Percentiles rank a stretch among this genome's conserved stretches.
Conservation (phyloP, 1,284 basidiomycete species). For the Trametes versicolor region DNA sequence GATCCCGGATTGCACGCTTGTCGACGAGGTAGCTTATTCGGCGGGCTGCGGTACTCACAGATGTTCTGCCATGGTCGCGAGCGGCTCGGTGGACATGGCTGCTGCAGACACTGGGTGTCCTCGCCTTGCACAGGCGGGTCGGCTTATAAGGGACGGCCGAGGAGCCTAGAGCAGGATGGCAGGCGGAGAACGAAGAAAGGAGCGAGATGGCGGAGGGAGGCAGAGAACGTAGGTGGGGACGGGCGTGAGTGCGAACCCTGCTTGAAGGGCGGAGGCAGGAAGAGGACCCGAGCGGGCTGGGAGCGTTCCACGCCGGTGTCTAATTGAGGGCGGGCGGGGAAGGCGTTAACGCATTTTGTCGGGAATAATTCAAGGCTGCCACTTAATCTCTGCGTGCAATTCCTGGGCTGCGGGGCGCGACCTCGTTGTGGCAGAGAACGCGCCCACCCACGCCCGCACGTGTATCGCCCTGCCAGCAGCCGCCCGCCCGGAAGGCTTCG, state of each 20-base stretch:
- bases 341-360: conserved; percentile 27
- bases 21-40: conserved; percentile 11
- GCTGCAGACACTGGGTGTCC: conserved; percentile 20
- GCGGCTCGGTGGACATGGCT: conserved; percentile 29
- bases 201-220: conserved; percentile 19
- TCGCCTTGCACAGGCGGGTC: conserved; percentile 8
- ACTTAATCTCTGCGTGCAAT: background rate
- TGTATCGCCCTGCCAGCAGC: background rate
- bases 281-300: conserved; percentile 28
- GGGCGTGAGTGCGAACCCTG: conserved; percentile 20
- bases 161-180: conserved; percentile 11
- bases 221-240: conserved; percentile 19
- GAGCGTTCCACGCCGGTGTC: conserved; percentile 27
- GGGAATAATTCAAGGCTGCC: conserved; percentile 16
- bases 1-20: conserved; percentile 15
- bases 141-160: conserved; percentile 22
- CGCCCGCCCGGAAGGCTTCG: conserved; percentile 5
- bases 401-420: no score
- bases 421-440: background rate
- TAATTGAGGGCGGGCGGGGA: conserved; percentile 30
- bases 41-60: conserved; percentile 31
- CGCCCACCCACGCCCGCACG: conserved; percentile 8
- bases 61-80: conserved; percentile 35
- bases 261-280: conserved; percentile 24
- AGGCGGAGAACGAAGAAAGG: conserved; percentile 15